Percentiles rank a stretch among this genome's conserved stretches.
phyloP scores from a whole-genome alignment of 345 rosid species.

The Brassica carinata region DNA sequence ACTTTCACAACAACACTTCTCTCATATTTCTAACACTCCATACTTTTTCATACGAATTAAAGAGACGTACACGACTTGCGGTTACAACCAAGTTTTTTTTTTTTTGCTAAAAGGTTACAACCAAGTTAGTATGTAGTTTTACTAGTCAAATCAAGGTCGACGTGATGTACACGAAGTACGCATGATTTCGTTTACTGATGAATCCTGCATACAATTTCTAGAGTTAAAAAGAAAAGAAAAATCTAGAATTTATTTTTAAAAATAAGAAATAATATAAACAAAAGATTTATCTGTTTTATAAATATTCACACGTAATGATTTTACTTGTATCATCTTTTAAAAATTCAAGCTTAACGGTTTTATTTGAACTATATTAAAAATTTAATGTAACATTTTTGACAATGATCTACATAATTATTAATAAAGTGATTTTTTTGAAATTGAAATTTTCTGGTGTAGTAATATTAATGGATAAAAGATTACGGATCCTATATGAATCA shows the following conservation, averaged over 20 bases:
- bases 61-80: not conserved
- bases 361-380: not conserved
- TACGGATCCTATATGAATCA: not conserved
- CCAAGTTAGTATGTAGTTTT: not conserved
- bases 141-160: not conserved
- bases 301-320: not conserved
- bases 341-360: not conserved
- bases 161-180: not conserved
- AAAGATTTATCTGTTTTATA: not conserved
- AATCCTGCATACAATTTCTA: not conserved
- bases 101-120: not conserved
- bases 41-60: not conserved
- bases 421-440: not conserved
- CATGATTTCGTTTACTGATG: not conserved
- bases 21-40: too few relatives aligned
- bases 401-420: not conserved
- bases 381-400: not conserved
- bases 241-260: not conserved
- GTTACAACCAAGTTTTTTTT: too few relatives aligned
- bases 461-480: not conserved
- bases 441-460: not conserved
- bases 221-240: too few relatives aligned
- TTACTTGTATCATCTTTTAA: not conserved
- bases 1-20: too few relatives aligned
- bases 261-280: too few relatives aligned